Evolutionary conservation across 1,284 basidiomycete species (phyloP).

Genomic region (Ganoderma resinaceum): DNA sequence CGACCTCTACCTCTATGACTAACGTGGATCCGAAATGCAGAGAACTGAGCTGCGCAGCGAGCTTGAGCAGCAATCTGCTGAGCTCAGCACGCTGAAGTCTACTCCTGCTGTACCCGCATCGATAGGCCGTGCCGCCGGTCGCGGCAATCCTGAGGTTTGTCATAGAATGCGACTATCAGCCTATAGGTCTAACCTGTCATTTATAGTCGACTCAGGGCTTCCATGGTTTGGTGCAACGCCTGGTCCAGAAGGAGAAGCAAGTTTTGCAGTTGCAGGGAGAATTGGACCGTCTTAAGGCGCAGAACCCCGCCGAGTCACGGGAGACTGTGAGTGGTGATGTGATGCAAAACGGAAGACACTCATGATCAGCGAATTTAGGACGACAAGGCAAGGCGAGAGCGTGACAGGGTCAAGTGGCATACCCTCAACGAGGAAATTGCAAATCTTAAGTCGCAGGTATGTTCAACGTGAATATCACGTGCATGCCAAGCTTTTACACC

Average conservation of each 20-base stretch:
- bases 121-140: slow-evolving; percentile 45
- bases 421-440: slow-evolving; percentile 80
- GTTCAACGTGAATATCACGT: slow-evolving; percentile 5
- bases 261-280: slow-evolving; percentile 79
- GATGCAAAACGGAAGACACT: not conserved
- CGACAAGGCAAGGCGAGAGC: slow-evolving; percentile 79
- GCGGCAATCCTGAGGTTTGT: slow-evolving; percentile 57
- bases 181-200: not conserved
- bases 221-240: slow-evolving; percentile 81
- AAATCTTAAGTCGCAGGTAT: slow-evolving; percentile 72
- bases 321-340: slow-evolving; percentile 57
- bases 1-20: too few species aligned
- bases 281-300: slow-evolving; percentile 66
- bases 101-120: slow-evolving; percentile 47
- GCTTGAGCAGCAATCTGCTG: slow-evolving; percentile 65
- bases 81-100: slow-evolving; percentile 70
- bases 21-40: slow-evolving; percentile 41
- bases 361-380: slow-evolving; percentile 54
- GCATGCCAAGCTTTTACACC: slow-evolving; percentile 10
- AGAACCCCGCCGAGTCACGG: slow-evolving; percentile 60
- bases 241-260: slow-evolving; percentile 87
- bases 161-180: not conserved
- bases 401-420: slow-evolving; percentile 79
- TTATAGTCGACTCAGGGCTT: slow-evolving; percentile 55
- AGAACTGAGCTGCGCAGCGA: slow-evolving; percentile 58